Percentiles rank a stretch among this genome's conserved stretches.
phyloP scores from a whole-genome alignment of 176 grass and related monocot genomes.

The Cenchrus purpureus region DNA sequence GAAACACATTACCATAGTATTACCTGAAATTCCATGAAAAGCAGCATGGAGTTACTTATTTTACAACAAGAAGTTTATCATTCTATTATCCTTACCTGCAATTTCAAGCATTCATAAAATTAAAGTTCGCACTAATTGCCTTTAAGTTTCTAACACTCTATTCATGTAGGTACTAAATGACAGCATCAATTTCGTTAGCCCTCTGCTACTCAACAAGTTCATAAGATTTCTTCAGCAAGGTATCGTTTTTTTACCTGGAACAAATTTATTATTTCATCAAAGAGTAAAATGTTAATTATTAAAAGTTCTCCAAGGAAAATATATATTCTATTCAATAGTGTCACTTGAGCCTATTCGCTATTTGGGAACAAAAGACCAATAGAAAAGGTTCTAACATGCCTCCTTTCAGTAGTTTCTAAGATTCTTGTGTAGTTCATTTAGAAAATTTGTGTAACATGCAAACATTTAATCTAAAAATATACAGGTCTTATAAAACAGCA shows the following conservation, averaged over 20 bases:
- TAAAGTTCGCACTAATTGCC: not conserved
- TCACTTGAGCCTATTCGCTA: not conserved
- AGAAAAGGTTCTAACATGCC: constrained; percentile 8
- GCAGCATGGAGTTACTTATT: not conserved
- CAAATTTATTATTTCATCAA: constrained; percentile 53
- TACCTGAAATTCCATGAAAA: not conserved
- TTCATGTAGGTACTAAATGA: constrained; percentile 81
- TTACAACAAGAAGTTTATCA: not conserved
- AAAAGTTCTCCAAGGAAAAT: not conserved
- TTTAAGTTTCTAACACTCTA: constrained; percentile 29
- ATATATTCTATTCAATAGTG: not conserved
- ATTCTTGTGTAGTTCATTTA: constrained; percentile 10
- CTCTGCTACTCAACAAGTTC: constrained; percentile 83
- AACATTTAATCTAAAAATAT: not conserved
- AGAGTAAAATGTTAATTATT: not conserved
- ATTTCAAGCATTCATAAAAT: constrained; percentile 2
- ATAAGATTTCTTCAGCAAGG: constrained; percentile 89
- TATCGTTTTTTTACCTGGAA: not conserved
- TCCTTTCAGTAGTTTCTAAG: not conserved
- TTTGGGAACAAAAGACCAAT: constrained; percentile 13
- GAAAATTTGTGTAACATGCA: constrained; percentile 6
- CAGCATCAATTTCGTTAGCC: constrained; percentile 76
- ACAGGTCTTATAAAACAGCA: not conserved
- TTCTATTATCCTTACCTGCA: not conserved
- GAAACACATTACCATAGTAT: not conserved